Conservation (phyloP, 2,329 filamentous ascomycete species). For the Epichloe sibirici region DNA sequence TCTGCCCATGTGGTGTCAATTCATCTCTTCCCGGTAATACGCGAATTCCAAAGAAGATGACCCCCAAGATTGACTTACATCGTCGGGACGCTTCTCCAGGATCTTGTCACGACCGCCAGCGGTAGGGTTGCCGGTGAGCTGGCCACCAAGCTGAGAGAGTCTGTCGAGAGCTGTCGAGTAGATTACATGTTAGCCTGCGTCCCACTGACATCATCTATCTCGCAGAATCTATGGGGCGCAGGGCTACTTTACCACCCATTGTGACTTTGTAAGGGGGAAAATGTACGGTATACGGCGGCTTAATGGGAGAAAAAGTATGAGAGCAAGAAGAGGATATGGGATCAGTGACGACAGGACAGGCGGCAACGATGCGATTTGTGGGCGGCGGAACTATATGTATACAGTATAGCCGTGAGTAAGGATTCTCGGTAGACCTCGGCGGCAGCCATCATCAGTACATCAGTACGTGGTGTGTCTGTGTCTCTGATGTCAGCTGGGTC, state of each 20-base stretch:
- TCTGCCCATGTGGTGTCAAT: constrained; percentile 25
- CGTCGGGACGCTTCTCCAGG: constrained; percentile 54
- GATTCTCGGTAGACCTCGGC: constrained; percentile 5
- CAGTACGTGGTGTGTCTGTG: background rate
- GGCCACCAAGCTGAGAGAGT: constrained; percentile 48
- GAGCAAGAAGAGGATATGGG: background rate
- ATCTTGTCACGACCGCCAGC: constrained; percentile 41
- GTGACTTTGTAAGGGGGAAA: constrained; percentile 8
- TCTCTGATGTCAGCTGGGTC: constrained; percentile 4
- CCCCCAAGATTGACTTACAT: constrained; percentile 31
- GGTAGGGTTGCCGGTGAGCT: constrained; percentile 49
- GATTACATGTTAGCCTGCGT: background rate
- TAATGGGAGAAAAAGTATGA: background rate
- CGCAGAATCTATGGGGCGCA: background rate
- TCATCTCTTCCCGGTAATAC: background rate
- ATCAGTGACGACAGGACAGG: background rate
- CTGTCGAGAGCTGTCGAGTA: constrained; percentile 37
- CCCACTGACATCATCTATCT: background rate
- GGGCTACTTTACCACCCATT: constrained; percentile 25
- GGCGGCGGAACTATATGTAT: constrained; percentile 1
- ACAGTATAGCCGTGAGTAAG: background rate
- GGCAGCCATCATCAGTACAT: background rate
- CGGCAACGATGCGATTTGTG: background rate
- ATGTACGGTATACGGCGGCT: background rate
- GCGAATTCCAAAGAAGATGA: background rate